Percentiles rank a stretch among this genome's conserved stretches.
phyloP scores from a whole-genome alignment of 2,329 filamentous ascomycete genomes.

The Alternaria infectoria region DNA sequence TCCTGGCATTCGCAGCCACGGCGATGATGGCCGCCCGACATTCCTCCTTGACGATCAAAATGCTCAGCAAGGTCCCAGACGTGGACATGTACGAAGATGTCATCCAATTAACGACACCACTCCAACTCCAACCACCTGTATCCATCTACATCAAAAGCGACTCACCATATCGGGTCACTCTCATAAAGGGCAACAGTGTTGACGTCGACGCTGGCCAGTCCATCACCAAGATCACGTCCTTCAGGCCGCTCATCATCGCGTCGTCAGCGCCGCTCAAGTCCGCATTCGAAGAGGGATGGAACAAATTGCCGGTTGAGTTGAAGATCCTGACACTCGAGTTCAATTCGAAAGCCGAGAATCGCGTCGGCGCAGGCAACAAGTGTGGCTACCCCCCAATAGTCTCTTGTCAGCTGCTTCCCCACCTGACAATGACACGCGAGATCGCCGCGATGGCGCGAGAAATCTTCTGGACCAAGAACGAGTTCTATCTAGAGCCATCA shows the following conservation, averaged over 20 bases:
- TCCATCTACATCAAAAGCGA: neutral
- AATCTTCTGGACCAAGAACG: neutral
- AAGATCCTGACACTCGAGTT: neutral
- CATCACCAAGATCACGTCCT: neutral
- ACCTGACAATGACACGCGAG: neutral
- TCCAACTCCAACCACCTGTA: neutral
- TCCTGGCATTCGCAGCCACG: neutral
- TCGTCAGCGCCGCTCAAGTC: neutral
- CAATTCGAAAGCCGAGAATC: neutral
- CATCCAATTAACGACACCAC: neutral
- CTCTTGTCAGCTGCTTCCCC: neutral
- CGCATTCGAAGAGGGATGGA: neutral
- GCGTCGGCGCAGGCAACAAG: neutral
- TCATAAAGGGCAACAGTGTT: neutral
- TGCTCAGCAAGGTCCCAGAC: neutral
- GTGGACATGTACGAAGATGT: neutral
- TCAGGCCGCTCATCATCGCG: neutral
- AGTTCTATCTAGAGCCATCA: neutral
- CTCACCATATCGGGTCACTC: neutral
- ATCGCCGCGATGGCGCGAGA: neutral
- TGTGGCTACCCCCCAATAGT: neutral
- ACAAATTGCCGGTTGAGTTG: neutral
- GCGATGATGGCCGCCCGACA: neutral
- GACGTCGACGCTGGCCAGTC: neutral
- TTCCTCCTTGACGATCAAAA: neutral